phyloP scores from a whole-genome alignment of 164 flowering plant species.

The Stephania yunnanensis region DNA sequence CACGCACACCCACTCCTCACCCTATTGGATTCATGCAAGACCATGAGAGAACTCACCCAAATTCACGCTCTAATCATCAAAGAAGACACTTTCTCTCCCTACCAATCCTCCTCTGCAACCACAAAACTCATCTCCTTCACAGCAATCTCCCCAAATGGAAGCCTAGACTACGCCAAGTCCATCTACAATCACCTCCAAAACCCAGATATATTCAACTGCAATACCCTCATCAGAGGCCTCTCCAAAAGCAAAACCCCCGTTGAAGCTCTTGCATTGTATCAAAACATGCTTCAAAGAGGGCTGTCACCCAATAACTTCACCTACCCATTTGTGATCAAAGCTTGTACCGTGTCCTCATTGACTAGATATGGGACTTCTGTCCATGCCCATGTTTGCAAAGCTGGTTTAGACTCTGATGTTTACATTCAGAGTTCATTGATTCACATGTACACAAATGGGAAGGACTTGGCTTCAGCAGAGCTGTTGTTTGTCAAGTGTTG shows the following conservation, averaged over 20 bases:
- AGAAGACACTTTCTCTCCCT: constrained; percentile 4
- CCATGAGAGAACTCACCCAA: constrained; percentile 6
- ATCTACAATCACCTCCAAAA: not conserved
- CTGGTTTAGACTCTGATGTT: constrained; percentile 3
- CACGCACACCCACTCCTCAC: not conserved
- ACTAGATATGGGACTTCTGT: constrained; percentile 1
- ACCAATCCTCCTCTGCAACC: constrained; percentile 2
- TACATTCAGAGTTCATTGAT: constrained; percentile 7
- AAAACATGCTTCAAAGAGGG: not conserved
- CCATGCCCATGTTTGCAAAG: constrained; percentile 3
- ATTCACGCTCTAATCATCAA: constrained; percentile 7
- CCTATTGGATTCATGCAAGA: constrained; percentile 9
- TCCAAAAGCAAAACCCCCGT: not conserved
- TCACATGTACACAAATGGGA: constrained; percentile 10
- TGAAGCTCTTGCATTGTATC: constrained; percentile 2
- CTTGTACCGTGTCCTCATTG: not conserved
- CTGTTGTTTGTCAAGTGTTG: constrained; percentile 22
- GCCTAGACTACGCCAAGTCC: constrained; percentile 5
- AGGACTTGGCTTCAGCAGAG: constrained; percentile 19
- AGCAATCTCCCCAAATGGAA: constrained; percentile 7
- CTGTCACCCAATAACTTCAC: constrained; percentile 8
- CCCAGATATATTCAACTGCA: constrained; percentile 1
- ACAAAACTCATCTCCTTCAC: constrained; percentile 6
- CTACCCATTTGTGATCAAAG: constrained; percentile 8
- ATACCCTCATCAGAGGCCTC: constrained; percentile 9